Base-by-base conservation (phyloP, 2,329 filamentous ascomycete genomes). In the Trematosphaeria pertusa region DNA sequence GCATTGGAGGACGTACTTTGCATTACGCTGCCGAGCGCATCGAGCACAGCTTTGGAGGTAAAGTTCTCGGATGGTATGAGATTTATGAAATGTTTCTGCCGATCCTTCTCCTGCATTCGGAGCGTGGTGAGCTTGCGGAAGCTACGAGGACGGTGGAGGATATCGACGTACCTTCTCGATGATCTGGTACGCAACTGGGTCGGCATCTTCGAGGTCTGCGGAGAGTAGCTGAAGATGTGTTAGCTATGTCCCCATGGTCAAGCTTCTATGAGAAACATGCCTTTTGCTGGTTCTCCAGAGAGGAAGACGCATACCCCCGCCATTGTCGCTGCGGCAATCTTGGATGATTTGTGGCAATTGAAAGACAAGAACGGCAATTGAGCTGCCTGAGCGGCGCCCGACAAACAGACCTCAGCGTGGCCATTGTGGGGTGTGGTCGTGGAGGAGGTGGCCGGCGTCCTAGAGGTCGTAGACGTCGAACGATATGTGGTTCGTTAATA, bases 1-100 rank as follows among this genome's bases (percentile, higher is more conserved):
- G 88, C 48, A 87, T 92, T 17, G 28, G 20, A n/a, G 20, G 42
- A 54, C 66, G 17, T 70, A 74, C 72, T 74, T 50, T 74, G 72
- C 72, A 74, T 74, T 5, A 73, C 69, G 61, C 72, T 74, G 69
- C 94, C 94, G 59, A 99, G 86, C 51, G 94, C 94, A 79, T 99
- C 92, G 80, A 96, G 96, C 69, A 99, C 94, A 67, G 94, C 92
- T 65, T 92, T 91, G 55, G 94, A 99, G 48, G 94, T 99, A 78
- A 99, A 92, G 82, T 99, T 99, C 82, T 99, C 94, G 46, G 94
- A 97, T 70, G 94, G 93, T 69, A 99, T 99, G 73, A 99, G 87
- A 71, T 97, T 97, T 78, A 99, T 96, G 69, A 97, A 99, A 74
- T 97, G 91, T 75, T 96, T 96, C 75, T 99, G 94, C 61, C 94